phyloP scores from a whole-genome alignment of 768 basidiomycete genomes.

The Podaxis sp. region DNA sequence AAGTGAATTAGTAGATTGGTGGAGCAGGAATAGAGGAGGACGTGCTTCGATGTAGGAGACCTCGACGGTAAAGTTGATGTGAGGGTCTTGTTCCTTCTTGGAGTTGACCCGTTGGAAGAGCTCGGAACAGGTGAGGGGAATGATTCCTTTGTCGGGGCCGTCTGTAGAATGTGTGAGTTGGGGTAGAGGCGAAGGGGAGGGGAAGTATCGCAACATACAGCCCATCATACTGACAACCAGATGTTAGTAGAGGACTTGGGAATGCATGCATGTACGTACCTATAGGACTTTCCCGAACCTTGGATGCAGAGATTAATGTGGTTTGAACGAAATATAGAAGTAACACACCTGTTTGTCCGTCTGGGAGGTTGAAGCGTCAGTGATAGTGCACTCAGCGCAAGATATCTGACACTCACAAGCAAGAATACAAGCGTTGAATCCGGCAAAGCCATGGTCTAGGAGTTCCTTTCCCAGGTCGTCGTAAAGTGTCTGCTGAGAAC shows the following conservation, averaged over 20 bases:
- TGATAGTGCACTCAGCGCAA: background rate
- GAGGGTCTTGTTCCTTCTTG: slow-evolving; percentile 61
- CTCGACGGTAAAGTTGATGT: slow-evolving; percentile 85
- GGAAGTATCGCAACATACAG: slow-evolving; percentile 52
- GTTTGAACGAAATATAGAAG: background rate
- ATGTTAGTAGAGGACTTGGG: background rate
- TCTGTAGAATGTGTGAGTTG: slow-evolving; percentile 43
- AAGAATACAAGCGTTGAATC: slow-evolving; percentile 98
- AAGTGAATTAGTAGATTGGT: background rate
- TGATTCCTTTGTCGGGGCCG: slow-evolving; percentile 95
- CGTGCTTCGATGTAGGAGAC: slow-evolving; percentile 95
- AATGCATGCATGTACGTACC: slow-evolving; percentile 43
- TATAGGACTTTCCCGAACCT: slow-evolving; percentile 94
- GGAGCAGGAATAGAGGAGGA: slow-evolving; percentile 7
- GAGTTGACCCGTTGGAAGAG: slow-evolving; percentile 80
- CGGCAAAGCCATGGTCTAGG: slow-evolving; percentile 91
- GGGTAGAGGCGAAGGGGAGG: background rate
- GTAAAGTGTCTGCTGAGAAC: slow-evolving; percentile 92
- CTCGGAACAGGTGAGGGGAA: slow-evolving; percentile 92
- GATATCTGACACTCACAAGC: slow-evolving; percentile 74
- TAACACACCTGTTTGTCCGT: slow-evolving; percentile 79
- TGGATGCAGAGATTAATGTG: slow-evolving; percentile 3
- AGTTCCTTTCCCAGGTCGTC: slow-evolving; percentile 93
- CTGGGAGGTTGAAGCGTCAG: slow-evolving; percentile 26
- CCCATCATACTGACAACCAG: slow-evolving; percentile 82